Conservation (phyloP, 768 basidiomycete species). For the Leccinum uliginosum region DNA sequence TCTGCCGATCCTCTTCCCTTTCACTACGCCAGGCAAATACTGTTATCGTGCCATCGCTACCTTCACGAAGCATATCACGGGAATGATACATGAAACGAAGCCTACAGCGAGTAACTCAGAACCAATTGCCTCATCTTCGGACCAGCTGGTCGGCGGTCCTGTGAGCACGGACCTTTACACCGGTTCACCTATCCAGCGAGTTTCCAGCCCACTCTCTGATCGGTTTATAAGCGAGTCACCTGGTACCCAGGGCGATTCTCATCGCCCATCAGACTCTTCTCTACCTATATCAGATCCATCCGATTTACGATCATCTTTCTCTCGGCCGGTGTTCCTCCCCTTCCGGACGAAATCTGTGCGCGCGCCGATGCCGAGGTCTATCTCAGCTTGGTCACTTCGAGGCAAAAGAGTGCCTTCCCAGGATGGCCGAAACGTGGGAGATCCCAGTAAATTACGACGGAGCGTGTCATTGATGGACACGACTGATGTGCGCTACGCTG, state of each 20-base stretch:
- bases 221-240: background rate
- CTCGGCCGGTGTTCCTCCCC: constrained; percentile 13
- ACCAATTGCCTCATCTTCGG: background rate
- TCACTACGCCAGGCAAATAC: constrained; percentile 74
- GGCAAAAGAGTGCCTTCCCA: constrained; percentile 2
- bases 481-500: constrained; percentile 41
- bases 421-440: constrained; percentile 17
- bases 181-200: background rate
- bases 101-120: constrained; percentile 11
- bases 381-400: constrained; percentile 10
- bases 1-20: constrained; percentile 68
- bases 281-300: background rate
- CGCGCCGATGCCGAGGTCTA: constrained; percentile 11
- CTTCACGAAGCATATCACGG: constrained; percentile 65
- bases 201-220: constrained; percentile 3
- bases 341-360: constrained; percentile 15
- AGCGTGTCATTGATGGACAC: constrained; percentile 9
- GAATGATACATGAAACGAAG: constrained; percentile 29
- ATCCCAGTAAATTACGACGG: constrained; percentile 17
- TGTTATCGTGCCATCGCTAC: constrained; percentile 74
- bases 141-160: constrained; percentile 1
- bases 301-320: constrained; percentile 4
- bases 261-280: background rate
- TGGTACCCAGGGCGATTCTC: background rate
- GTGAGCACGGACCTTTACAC: background rate